These are phyloP conservation scores for Calonectria pseudoreteaudii DNA, from an alignment of 2,329 filamentous ascomycete genomes.

Conservation along the genomic window DNA sequence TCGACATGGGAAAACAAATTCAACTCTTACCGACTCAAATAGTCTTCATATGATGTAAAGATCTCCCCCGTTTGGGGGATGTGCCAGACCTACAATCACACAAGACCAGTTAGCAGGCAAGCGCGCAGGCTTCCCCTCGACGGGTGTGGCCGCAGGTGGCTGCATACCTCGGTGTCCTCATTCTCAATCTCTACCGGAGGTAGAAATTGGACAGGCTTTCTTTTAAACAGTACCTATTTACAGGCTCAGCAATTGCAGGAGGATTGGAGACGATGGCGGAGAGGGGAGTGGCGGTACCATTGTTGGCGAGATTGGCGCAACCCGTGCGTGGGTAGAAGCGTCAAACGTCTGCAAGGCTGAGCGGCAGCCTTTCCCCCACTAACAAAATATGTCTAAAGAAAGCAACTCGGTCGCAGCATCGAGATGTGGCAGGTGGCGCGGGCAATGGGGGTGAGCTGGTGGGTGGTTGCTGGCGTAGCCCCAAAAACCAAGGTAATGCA, in stretches of 20 bases:
- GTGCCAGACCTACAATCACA: slow-evolving; percentile 82
- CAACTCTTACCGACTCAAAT: slow-evolving; percentile 78
- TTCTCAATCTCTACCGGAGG: slow-evolving; percentile 78
- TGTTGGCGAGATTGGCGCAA: slow-evolving; percentile 33
- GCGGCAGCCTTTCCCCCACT: slow-evolving; percentile 42
- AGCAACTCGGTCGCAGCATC: slow-evolving; percentile 36
- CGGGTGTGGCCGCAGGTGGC: slow-evolving; percentile 28
- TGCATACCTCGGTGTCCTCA: slow-evolving; percentile 82
- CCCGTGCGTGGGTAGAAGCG: slow-evolving; percentile 27
- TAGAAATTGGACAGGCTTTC: slow-evolving; percentile 90
- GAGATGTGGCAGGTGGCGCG: slow-evolving; percentile 15
- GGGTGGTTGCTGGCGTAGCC: slow-evolving; percentile 29
- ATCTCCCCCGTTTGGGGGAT: slow-evolving; percentile 92
- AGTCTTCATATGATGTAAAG: slow-evolving; percentile 89
- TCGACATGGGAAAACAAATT: background rate
- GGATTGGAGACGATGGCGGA: background rate
- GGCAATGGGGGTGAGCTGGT: slow-evolving; percentile 21
- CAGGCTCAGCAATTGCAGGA: slow-evolving; percentile 22
- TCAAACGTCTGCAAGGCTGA: slow-evolving; percentile 41
- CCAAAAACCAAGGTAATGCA: slow-evolving; percentile 24
- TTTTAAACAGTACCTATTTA: slow-evolving; percentile 88
- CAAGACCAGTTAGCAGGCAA: slow-evolving; percentile 23
- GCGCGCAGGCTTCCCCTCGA: slow-evolving; percentile 6
- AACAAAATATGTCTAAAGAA: slow-evolving; percentile 36
- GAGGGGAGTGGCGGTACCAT: slow-evolving; percentile 35